phyloP scores from a whole-genome alignment of 805 yeast species.

The Cephaloascus albidus region DNA sequence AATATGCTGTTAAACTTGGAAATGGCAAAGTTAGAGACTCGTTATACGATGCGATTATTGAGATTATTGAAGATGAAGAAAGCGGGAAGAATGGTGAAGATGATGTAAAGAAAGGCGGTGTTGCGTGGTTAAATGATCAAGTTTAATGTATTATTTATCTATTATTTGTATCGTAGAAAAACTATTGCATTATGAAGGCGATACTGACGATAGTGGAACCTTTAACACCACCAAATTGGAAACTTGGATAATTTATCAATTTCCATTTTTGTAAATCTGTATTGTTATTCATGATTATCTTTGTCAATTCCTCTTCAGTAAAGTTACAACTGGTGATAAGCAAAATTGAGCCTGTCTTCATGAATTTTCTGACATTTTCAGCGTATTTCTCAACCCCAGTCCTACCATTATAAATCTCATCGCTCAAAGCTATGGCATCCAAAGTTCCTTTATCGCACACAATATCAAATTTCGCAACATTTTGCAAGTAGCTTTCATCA shows the following conservation, averaged over 20 bases:
- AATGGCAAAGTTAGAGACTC: conserved; percentile 50
- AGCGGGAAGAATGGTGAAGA: background rate
- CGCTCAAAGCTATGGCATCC: conserved; percentile 91
- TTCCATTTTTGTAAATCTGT: conserved; percentile 50
- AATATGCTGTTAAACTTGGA: conserved; percentile 72
- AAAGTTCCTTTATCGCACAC: conserved; percentile 91
- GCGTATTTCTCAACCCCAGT: conserved; percentile 53
- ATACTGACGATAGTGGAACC: conserved; percentile 87
- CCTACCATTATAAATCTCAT: conserved; percentile 34
- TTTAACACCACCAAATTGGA: conserved; percentile 80
- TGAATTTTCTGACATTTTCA: conserved; percentile 40
- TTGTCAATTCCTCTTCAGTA: conserved; percentile 66
- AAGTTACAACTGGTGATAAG: conserved; percentile 90
- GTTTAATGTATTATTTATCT: background rate
- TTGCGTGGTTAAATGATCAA: background rate
- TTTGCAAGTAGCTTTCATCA: conserved; percentile 20
- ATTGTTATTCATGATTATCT: conserved; percentile 34
- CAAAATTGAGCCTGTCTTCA: conserved; percentile 49
- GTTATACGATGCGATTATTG: conserved; percentile 41
- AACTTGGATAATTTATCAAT: conserved; percentile 66
- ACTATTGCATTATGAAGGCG: conserved; percentile 71
- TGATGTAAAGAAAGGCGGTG: background rate
- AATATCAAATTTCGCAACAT: conserved; percentile 48
- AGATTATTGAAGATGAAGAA: conserved; percentile 12
- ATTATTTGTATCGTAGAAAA: background rate